These are phyloP conservation scores for Aureobasidium sp. DNA, from an alignment of 2,329 filamentous ascomycete species.

Conservation along the genomic window DNA sequence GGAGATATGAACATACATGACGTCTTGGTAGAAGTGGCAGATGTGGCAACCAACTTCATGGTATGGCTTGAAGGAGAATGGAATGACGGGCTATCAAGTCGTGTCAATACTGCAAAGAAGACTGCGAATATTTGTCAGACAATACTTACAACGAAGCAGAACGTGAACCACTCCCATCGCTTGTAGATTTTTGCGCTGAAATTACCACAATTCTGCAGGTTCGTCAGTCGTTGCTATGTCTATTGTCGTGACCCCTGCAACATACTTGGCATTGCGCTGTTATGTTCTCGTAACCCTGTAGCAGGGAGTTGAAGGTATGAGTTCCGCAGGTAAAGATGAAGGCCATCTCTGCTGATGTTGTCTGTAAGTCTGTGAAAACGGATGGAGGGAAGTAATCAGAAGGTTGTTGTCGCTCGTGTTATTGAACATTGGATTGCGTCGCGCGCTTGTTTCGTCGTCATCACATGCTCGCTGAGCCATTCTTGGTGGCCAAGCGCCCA, in stretches of 20 bases:
- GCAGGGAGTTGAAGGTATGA: constrained; percentile 38
- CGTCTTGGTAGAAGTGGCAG: constrained; percentile 64
- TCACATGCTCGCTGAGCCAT: constrained; percentile 9
- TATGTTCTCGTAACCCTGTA: constrained; percentile 41
- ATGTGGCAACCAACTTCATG: constrained; percentile 62
- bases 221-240: not conserved
- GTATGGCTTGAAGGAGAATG: constrained; percentile 50
- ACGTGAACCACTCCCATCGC: constrained; percentile 54
- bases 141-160: constrained; percentile 58
- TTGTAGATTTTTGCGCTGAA: constrained; percentile 35
- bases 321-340: constrained; percentile 44
- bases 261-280: constrained; percentile 37
- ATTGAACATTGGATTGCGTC: not conserved
- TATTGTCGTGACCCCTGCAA: not conserved
- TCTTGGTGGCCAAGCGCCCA: constrained; percentile 9
- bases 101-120: not conserved
- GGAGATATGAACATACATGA: constrained; percentile 25
- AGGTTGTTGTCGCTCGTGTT: constrained; percentile 5
- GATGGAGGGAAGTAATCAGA: not conserved
- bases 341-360: constrained; percentile 25
- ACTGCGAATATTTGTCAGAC: too few species aligned
- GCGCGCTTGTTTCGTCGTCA: constrained; percentile 5
- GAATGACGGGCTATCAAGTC: constrained; percentile 54
- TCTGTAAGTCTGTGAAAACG: not conserved
- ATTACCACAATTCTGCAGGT: constrained; percentile 39